phyloP scores from a whole-genome alignment of 345 rosid species.

The Eutrema heterophyllum region DNA sequence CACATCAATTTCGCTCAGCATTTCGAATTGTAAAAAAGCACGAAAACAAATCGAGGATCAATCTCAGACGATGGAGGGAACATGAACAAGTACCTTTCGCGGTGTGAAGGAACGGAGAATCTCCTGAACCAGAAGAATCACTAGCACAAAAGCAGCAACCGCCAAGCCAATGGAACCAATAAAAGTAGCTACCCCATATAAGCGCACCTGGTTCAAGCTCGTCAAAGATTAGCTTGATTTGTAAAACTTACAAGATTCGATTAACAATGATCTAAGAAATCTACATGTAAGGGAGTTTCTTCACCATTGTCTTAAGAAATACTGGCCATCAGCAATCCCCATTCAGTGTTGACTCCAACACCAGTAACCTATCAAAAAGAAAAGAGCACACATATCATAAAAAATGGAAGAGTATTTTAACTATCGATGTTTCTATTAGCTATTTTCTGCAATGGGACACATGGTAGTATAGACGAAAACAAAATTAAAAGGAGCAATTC shows the following conservation, averaged over 20 bases:
- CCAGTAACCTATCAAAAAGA: slow-evolving; percentile 62
- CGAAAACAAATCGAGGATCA: no score
- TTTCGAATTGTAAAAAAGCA: no score
- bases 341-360: slow-evolving; percentile 11
- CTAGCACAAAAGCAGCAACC: slow-evolving; percentile 73
- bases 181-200: slow-evolving; percentile 97
- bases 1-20: no score
- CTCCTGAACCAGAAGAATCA: slow-evolving; percentile 51
- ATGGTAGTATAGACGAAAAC: no score
- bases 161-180: slow-evolving; percentile 85
- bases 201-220: slow-evolving; percentile 57
- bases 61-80: no score
- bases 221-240: slow-evolving; percentile 9
- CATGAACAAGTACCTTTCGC: no score
- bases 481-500: no score
- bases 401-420: neutral
- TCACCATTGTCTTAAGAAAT: no score
- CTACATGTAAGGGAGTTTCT: no score
- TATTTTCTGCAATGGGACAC: neutral
- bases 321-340: no score
- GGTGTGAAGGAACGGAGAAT: no score
- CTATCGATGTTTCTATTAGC: neutral
- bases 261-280: no score
- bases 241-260: neutral
- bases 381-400: neutral